Evolutionary conservation across 2,329 filamentous ascomycete species (phyloP).

Genomic region (Pyrenophora seminiperda): DNA sequence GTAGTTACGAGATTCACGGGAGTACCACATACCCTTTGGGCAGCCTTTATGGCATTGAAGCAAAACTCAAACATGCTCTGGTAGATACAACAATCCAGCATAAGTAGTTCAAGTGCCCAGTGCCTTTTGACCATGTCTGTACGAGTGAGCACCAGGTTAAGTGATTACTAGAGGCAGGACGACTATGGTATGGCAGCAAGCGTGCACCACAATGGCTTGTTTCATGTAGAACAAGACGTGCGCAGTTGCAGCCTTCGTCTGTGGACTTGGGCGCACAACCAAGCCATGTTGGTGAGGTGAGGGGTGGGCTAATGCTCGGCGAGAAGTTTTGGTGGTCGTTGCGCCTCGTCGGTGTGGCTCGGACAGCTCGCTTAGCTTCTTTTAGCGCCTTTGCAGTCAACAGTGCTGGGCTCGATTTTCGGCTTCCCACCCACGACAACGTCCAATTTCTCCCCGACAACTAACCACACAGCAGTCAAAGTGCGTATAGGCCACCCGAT

Average conservation of each 20-base stretch:
- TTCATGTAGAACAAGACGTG: too few species aligned
- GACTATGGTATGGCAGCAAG: too few species aligned
- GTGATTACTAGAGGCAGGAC: neutral
- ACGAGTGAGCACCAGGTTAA: too few species aligned
- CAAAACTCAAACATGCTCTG: slow-evolving; percentile 17
- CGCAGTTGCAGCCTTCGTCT: too few species aligned
- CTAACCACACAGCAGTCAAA: slow-evolving; percentile 47
- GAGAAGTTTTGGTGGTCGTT: slow-evolving; percentile 7
- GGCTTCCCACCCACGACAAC: slow-evolving; percentile 13
- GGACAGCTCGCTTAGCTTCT: slow-evolving; percentile 28
- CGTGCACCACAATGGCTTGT: too few species aligned
- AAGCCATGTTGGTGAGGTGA: too few species aligned
- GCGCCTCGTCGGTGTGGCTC: slow-evolving; percentile 18
- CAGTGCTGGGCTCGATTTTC: slow-evolving; percentile 24
- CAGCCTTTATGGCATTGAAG: slow-evolving; percentile 8
- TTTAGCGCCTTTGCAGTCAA: slow-evolving; percentile 32
- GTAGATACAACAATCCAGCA: slow-evolving; percentile 24
- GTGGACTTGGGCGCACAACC: too few species aligned
- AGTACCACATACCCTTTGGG: slow-evolving; percentile 27
- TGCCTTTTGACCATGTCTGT: neutral
- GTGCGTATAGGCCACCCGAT: slow-evolving; percentile 31
- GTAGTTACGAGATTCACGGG: slow-evolving; percentile 17
- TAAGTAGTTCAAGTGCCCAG: slow-evolving; percentile 10
- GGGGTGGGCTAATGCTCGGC: neutral
- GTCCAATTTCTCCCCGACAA: slow-evolving; percentile 29